phyloP scores from a whole-genome alignment of 495 filamentous ascomycete genomes.

The Lophium mytilinum region DNA sequence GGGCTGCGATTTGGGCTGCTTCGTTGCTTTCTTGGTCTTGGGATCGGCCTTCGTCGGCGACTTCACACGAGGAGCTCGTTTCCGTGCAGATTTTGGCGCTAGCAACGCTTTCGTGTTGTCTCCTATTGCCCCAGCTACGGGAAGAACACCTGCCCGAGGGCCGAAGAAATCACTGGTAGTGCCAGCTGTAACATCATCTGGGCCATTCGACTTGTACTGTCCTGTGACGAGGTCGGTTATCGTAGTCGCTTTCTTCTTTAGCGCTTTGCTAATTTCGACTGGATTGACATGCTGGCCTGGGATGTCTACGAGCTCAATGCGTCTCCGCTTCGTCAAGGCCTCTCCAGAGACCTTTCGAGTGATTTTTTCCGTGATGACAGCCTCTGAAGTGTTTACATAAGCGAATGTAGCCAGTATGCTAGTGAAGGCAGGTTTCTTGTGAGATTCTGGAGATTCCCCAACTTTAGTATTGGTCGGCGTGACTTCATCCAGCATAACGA shows the following conservation, averaged over 20 bases:
- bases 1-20: conserved; percentile 39
- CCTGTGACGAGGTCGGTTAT: conserved; percentile 80
- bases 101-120: neutral
- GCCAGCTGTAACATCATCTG: conserved; percentile 7
- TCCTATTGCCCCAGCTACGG: conserved; percentile 5
- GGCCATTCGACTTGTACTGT: conserved; percentile 47
- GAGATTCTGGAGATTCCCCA: neutral
- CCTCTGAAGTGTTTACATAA: neutral
- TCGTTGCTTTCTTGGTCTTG: conserved; percentile 19
- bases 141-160: neutral
- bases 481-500: conserved; percentile 1
- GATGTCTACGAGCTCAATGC: conserved; percentile 3
- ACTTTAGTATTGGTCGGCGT: neutral
- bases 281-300: conserved; percentile 7
- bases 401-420: neutral
- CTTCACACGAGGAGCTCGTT: conserved; percentile 19
- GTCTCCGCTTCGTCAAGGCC: conserved; percentile 9
- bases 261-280: conserved; percentile 45
- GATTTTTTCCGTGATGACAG: neutral
- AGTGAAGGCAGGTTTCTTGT: neutral
- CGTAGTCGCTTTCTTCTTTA: conserved; percentile 69
- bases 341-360: neutral
- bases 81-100: conserved; percentile 1
- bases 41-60: conserved; percentile 14
- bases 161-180: conserved; percentile 24